Base-by-base conservation (phyloP, 441 rosid genomes). In the Populus hybrid region DNA sequence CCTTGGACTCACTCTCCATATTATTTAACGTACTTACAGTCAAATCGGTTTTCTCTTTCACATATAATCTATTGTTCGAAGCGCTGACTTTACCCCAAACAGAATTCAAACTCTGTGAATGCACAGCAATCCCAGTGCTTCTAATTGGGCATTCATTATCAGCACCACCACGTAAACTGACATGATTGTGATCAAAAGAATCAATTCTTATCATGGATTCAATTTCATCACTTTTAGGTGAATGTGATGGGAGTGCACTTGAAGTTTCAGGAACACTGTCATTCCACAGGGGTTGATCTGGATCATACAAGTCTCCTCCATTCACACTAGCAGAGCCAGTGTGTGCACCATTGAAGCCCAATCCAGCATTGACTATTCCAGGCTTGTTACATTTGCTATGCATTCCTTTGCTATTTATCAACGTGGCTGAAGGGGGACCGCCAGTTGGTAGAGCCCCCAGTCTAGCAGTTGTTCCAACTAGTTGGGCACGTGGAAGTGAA, bases 251-350 rank as follows among this genome's bases (percentile, higher is more conserved):
- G 63, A 83, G 86, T 54, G 91, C 77, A 82, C 85, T 81, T 8
- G 98, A 86, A 78, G 90, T 85, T 88, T 90, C 95, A 70, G 89
- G 98, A 82, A 84, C 89, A 86, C 76, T 84, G 77, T 85, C 86
- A 85, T 90, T 97, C 99, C 99, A 97, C 78, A 97, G 81, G 63
- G 99, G 99, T 82, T 97, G 99, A 88, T 97, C 99, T 77, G 99
- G 99, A 87, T 97, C 99, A 82, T 97, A 97, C 69, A 93, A 82
- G 85, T 97, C 99, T 54, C 91, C 85, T 78, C 92, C 97, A 83
- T 75, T 84, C 70, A 81, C 84, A 86, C 76, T 57, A 72, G 83
- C 78, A 75, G 88, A 72, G 79, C 87, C 88, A 81, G 91, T 76
- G 85, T 76, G 86, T 72, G 84, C 88, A 88, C 85, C 88, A 82